These are phyloP conservation scores for Suhomyces coccinellae DNA, from an alignment of 1,139 yeast genomes.

Conservation along the genomic window DNA sequence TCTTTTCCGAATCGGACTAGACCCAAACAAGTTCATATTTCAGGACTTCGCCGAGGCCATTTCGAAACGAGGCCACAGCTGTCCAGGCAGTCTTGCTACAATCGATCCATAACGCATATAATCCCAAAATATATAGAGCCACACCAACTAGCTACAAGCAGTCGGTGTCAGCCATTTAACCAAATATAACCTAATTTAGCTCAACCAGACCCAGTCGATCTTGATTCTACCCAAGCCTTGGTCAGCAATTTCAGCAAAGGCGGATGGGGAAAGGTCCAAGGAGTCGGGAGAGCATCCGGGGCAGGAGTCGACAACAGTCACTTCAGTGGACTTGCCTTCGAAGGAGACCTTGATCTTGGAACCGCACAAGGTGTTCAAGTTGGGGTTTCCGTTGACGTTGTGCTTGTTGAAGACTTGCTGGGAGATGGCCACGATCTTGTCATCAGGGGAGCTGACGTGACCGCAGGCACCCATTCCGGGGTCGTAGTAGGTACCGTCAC, in stretches of 20 bases:
- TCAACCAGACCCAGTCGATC: slow-evolving; percentile 34
- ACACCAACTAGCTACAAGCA: slow-evolving; percentile 4
- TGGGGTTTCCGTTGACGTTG: slow-evolving; percentile 38
- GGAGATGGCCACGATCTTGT: slow-evolving; percentile 49
- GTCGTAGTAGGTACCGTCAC: slow-evolving; percentile 61
- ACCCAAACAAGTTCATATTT: no score
- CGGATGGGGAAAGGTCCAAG: slow-evolving; percentile 49
- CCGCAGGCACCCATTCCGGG: slow-evolving; percentile 70
- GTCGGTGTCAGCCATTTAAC: slow-evolving; percentile 2
- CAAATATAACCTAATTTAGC: not conserved
- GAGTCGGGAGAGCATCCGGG: slow-evolving; percentile 39
- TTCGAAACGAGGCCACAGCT: no score
- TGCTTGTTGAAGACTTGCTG: slow-evolving; percentile 35
- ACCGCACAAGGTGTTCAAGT: slow-evolving; percentile 46
- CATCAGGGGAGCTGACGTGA: slow-evolving; percentile 42
- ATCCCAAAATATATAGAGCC: not conserved
- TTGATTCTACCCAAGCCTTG: slow-evolving; percentile 42
- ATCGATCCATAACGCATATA: not conserved
- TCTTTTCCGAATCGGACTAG: no score
- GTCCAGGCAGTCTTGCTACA: no score
- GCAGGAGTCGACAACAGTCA: slow-evolving; percentile 46
- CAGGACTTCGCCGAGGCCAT: no score
- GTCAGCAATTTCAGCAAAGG: slow-evolving; percentile 41
- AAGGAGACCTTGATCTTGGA: slow-evolving; percentile 40
- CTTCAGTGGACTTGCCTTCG: slow-evolving; percentile 44